Base-by-base conservation (phyloP, 148 eudicot species). In the Pharnaceum exiguum region DNA sequence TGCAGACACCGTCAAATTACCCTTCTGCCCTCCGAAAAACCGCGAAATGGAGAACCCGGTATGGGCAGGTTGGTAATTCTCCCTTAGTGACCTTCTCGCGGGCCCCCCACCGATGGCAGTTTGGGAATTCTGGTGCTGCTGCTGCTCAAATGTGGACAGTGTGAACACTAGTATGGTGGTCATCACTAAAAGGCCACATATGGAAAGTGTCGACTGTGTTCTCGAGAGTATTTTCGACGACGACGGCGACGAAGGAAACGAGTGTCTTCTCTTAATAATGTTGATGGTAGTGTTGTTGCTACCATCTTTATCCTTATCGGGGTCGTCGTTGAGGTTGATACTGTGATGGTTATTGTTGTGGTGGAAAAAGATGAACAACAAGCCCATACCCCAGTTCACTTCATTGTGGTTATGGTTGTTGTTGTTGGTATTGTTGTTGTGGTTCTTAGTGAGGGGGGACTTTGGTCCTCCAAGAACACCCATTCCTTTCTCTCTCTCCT, bases 141-240 rank as follows among this genome's bases (percentile, higher is more conserved):
- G 40, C 36, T 17, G 57, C 42, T 84, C 82, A 65, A 88, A 80
- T 8, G 84, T 72, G 36, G 89, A 82, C 58, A 88, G 80, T 5
- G 91, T 74, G 76, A 88, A 88, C 25, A 88, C 29, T 15, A 88
- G 76, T 39, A 88, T 66, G 5, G 89, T 75, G 50, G 71, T 46
- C 63, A 85, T 82, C 46, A 88, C 31, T 66, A 88, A 69, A 55
- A 88, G 70, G 3, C 63, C 71, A 29, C 91, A 88, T n/a, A 88
- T 76, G 0, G 86, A 78, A 17, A 88, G 72, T 8, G 88, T 87
- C 40, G 86, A 84, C 55, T 71, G 90, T 16, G 91, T 78, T 65
- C 45, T 84, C 25, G 76, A 63, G 26, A 77, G 48, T 0, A 81
- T 71, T 67, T 54, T 6, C 19, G 66, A 55, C 2, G 65, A 43